phyloP scores from a whole-genome alignment of 345 rosid species.

The Eucalyptus caleyi region DNA sequence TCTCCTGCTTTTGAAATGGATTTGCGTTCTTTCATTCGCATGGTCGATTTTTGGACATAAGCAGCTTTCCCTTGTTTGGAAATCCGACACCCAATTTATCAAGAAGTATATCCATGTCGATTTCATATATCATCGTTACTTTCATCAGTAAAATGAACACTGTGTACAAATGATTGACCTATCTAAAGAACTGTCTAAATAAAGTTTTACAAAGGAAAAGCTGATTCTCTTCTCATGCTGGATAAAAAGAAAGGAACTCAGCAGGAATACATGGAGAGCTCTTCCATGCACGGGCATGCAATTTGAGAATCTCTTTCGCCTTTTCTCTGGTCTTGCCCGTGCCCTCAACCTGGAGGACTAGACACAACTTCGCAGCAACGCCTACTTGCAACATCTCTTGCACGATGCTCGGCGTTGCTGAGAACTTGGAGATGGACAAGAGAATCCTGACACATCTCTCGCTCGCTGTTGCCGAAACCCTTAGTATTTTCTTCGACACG shows the following conservation, averaged over 20 bases:
- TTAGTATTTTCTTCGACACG: conserved; percentile 61
- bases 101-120: background rate
- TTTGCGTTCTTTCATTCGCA: background rate
- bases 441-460: conserved; percentile 58
- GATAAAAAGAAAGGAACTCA: conserved; percentile 20
- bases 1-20: background rate
- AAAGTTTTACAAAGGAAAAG: background rate
- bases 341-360: conserved; percentile 48
- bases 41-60: background rate
- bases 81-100: background rate
- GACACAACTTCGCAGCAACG: conserved; percentile 52
- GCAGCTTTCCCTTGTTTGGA: background rate
- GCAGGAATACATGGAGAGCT: conserved; percentile 43
- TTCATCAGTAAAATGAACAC: background rate
- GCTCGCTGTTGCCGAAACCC: conserved; percentile 51
- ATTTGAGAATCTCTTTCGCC: conserved; percentile 52
- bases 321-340: conserved; percentile 35
- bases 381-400: conserved; percentile 72
- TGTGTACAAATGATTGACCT: background rate
- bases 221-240: background rate
- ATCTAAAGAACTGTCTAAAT: background rate
- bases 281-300: conserved; percentile 62
- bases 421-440: conserved; percentile 43
- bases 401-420: conserved; percentile 30
- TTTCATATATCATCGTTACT: background rate